A percentile compares a stretch with the other conserved stretches of the same genome.
Evolutionary conservation across 1,284 basidiomycete species (phyloP).

Genomic region (Malassezia globosa): DNA sequence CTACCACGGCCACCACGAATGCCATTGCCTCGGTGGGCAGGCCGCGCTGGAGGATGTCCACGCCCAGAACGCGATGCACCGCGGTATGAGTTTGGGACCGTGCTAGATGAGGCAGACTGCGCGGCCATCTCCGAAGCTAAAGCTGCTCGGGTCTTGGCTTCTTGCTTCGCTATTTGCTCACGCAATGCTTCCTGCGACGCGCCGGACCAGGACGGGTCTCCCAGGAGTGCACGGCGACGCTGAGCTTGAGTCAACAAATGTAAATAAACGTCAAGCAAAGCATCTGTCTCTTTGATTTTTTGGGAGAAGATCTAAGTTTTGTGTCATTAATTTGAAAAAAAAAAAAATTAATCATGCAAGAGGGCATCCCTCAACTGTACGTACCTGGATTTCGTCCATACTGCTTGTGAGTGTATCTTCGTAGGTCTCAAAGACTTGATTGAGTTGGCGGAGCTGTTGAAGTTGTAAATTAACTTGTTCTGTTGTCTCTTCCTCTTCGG

Average conservation of each 20-base stretch:
- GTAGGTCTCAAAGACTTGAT: constrained; percentile 38
- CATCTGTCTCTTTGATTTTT: constrained; percentile 30
- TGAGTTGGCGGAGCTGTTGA: constrained; percentile 31
- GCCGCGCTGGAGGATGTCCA: not conserved
- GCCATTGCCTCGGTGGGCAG: not conserved
- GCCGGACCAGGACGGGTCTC: constrained; percentile 37
- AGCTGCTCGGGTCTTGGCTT: not conserved
- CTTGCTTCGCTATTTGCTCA: not conserved
- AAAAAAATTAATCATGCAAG: no score
- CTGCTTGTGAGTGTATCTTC: constrained; percentile 30
- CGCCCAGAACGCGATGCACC: no score
- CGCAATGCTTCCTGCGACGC: constrained; percentile 3
- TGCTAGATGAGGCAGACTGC: no score
- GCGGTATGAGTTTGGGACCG: no score
- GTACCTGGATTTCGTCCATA: constrained; percentile 34
- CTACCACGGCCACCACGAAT: not conserved
- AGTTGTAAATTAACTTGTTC: constrained; percentile 32
- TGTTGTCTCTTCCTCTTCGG: constrained; percentile 19
- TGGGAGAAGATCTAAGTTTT: constrained; percentile 30
- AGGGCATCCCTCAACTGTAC: no score
- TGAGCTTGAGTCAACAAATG: constrained; percentile 33
- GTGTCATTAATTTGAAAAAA: not conserved
- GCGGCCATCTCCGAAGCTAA: no score
- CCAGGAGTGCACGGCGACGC: constrained; percentile 29
- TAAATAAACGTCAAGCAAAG: constrained; percentile 37